These are phyloP conservation scores for Mucor plumbeus DNA, from an alignment of 371 early-diverging fungal genomes.

Conservation along the genomic window DNA sequence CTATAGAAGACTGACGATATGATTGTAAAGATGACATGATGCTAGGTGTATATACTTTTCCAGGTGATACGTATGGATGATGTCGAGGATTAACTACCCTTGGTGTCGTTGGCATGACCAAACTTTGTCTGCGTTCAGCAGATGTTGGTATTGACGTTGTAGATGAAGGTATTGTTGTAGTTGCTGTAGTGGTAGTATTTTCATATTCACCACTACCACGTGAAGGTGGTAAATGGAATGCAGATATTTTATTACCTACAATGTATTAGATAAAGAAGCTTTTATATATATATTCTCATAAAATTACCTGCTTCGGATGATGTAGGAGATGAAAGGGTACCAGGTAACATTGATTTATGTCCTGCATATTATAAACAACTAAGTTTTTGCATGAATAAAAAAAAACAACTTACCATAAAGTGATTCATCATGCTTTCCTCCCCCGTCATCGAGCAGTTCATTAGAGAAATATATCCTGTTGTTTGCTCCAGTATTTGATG, in stretches of 20 bases:
- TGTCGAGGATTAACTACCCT: conserved; percentile 22
- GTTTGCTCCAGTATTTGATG: background rate
- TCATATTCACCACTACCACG: conserved; percentile 22
- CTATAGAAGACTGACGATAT: conserved; percentile 1
- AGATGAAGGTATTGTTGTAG: background rate
- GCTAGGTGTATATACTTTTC: conserved; percentile 19
- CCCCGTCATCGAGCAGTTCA: conserved; percentile 21
- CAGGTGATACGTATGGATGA: conserved; percentile 29
- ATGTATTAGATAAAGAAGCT: background rate
- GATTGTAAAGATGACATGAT: conserved; percentile 26
- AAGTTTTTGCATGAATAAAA: background rate
- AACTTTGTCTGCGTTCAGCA: conserved; percentile 17
- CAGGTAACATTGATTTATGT: conserved; percentile 20
- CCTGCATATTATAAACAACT: conserved; percentile 2
- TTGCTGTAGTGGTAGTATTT: conserved; percentile 2
- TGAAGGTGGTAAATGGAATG: conserved; percentile 24
- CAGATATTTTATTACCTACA: conserved; percentile 13
- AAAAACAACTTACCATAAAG: conserved; percentile 3
- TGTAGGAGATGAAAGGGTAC: conserved; percentile 23
- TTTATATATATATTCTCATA: background rate
- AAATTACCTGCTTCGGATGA: conserved; percentile 26
- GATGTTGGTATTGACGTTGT: conserved; percentile 3
- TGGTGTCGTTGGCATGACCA: conserved; percentile 7
- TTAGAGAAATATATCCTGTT: conserved; percentile 19
- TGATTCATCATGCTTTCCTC: background rate